phyloP scores from a whole-genome alignment of 176 grass and related monocot species.

The Zea mays region Zm-B73-REFERENCE-NAM-5.0 NC_050104.1:125648001-125648500 shows the following conservation, averaged over 20 bases:
- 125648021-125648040: too few species aligned
- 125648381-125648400: conserved; percentile 67
- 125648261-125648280: neutral
- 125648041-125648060: neutral
- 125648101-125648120: neutral
- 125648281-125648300: neutral
- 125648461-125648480: conserved; percentile 62
- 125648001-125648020: neutral
- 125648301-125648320: neutral
- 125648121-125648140: neutral
- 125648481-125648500: conserved; percentile 62
- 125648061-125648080: neutral
- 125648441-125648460: conserved; percentile 55
- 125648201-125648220: conserved; percentile 25
- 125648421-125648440: conserved; percentile 54
- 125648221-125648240: neutral
- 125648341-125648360: conserved; percentile 66
- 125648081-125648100: neutral
- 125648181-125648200: conserved; percentile 9
- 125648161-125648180: neutral
- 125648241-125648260: neutral
- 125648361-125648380: conserved; percentile 66
- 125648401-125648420: conserved; percentile 59
- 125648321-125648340: conserved; percentile 3
- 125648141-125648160: neutral